A percentile compares a stretch with the other conserved stretches of the same genome.
Conservation (phyloP, 768 basidiomycete species). For the Suillus paluster region DNA sequence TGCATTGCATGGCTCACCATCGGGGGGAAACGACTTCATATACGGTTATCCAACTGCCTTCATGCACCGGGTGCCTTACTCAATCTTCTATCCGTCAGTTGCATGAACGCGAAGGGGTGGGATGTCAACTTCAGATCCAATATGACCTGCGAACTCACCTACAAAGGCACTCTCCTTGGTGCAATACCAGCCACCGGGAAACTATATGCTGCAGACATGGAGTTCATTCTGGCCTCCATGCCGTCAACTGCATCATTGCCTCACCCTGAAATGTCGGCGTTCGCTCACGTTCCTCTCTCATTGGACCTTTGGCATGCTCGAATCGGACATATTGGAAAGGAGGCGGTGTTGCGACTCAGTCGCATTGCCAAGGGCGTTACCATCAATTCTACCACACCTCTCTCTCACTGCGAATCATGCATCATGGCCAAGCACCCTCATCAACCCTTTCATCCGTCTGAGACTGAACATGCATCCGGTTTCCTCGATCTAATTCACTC, state of each 20-base stretch:
- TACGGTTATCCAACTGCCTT: too few relatives aligned
- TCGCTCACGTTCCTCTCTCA: not conserved
- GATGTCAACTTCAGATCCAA: too few relatives aligned
- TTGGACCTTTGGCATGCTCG: not conserved
- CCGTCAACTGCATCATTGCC: rapidly evolving
- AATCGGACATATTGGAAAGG: not conserved
- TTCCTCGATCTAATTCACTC: constrained; percentile 19
- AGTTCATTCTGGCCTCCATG: too few relatives aligned
- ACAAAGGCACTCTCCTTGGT: too few relatives aligned
- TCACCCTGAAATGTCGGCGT: not conserved
- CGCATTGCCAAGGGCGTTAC: not conserved
- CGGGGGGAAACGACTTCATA: too few relatives aligned
- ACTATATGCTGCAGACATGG: too few relatives aligned
- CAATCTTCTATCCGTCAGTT: too few relatives aligned
- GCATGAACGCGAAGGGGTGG: too few relatives aligned
- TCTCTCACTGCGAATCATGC: not conserved
- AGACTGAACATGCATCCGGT: not conserved
- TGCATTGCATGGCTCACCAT: too few relatives aligned
- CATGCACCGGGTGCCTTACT: too few relatives aligned
- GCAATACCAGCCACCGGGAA: too few relatives aligned
- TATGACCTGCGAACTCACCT: too few relatives aligned
- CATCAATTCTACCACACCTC: rapidly evolving
- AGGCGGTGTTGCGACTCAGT: not conserved
- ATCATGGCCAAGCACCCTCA: not conserved
- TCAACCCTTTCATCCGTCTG: not conserved